Evolutionary conservation across 2,329 filamentous ascomycete genomes (phyloP), one percentile per base, ranked within the genome.

Genomic region (Colletotrichum costaricense): DNA sequence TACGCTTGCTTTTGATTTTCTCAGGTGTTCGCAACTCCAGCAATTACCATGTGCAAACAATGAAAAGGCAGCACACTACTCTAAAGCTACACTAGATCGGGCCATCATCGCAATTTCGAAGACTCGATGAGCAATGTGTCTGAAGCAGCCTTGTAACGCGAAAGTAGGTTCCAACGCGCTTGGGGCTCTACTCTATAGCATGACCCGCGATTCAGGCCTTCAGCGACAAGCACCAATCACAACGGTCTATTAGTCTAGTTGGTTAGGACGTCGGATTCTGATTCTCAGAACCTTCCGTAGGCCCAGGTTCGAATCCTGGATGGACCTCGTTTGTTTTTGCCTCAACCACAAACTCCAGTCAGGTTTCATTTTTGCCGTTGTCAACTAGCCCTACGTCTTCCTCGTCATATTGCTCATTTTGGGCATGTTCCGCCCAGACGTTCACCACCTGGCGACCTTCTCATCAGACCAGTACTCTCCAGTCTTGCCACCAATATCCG

Each of bases 381-480:
- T 9, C 4, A 11, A 22, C 12, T 55, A 26, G 12, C 3, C 2
- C 12, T 26, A 1, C 2, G 14, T 16, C 22, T 12, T 24, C 26
- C 26, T 62, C 9, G 35, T 6, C 2, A 12, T 26, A 1, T 30
- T 6, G 46, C 3, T 2, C 22, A 12, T 2, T 3, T 5, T 24
- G 5, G 1, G 9, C 11, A 16, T 1, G 5, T 33, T 3, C 12
- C 11, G 9, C 2, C 12, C 1, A 33, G 1, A 7, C 2, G 42
- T 35, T 35, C 14, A 73, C 84, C 83, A 85, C 24, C 81, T 78
- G 26, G 78, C 75, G 7, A 80, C 77, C 77, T 77, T 80, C 79
- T 81, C 82, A 57, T 81, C 73, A 63, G 78, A 76, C 84, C 84
- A 87, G 67, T 84, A 86, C 33, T 76, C 71, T 0, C 83, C 85